phyloP scores from a whole-genome alignment of 2,329 filamentous ascomycete species.

The Trichophyton schoenleinii region DNA sequence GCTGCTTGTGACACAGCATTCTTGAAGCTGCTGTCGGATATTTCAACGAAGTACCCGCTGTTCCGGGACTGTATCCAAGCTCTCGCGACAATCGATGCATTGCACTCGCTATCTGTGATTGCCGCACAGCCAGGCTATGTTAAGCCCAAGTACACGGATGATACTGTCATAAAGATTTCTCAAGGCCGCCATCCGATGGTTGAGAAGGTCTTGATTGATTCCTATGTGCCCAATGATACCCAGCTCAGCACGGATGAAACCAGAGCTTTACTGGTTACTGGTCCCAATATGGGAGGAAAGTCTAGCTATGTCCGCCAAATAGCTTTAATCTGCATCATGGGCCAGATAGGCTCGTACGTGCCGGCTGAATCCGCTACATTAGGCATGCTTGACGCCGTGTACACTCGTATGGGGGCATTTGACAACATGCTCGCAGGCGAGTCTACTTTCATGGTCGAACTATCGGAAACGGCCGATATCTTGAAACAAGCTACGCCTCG shows the following conservation, averaged over 20 bases:
- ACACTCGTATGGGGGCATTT: conserved; percentile 89
- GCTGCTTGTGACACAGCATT: conserved; percentile 85
- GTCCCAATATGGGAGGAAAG: conserved; percentile 98
- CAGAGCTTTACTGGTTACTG: conserved; percentile 76
- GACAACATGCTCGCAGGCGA: conserved; percentile 95
- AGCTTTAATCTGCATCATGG: conserved; percentile 83
- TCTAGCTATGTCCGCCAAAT: conserved; percentile 93
- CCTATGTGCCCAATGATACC: conserved; percentile 86
- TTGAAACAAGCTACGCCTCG: conserved; percentile 76
- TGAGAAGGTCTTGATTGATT: conserved; percentile 71
- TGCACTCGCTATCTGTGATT: conserved; percentile 73
- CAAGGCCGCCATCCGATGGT: conserved; percentile 89
- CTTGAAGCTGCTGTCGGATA: conserved; percentile 53
- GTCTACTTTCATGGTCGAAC: conserved; percentile 95
- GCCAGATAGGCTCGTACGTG: conserved; percentile 88
- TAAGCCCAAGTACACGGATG: conserved; percentile 57
- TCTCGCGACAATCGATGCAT: conserved; percentile 76
- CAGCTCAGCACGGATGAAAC: conserved; percentile 53
- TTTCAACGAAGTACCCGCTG: conserved; percentile 74
- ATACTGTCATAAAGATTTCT: conserved; percentile 56
- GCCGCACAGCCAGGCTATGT: conserved; percentile 78
- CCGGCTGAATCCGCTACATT: conserved; percentile 63
- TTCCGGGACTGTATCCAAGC: conserved; percentile 80
- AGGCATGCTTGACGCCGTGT: conserved; percentile 79
- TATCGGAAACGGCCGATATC: conserved; percentile 84